Percentiles rank a stretch among this genome's conserved stretches.
phyloP scores from a whole-genome alignment of 164 flowering plant genomes.

The Annona squamosa region DNA sequence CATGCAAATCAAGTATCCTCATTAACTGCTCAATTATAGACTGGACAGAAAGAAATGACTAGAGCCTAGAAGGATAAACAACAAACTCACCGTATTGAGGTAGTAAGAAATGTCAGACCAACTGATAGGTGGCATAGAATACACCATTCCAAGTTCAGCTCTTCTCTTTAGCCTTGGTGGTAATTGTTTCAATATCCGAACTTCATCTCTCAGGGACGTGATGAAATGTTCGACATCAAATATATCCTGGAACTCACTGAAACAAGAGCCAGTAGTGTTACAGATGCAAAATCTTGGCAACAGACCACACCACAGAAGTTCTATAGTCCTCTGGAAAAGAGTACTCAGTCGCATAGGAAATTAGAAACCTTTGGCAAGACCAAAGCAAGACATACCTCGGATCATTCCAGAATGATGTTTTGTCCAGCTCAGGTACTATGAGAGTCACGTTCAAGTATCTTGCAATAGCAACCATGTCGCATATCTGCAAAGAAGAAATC shows the following conservation, averaged over 20 bases:
- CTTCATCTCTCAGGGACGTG: conserved; percentile 79
- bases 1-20: neutral
- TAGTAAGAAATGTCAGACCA: conserved; percentile 90
- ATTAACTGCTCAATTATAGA: neutral
- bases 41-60: neutral
- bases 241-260: conserved; percentile 88
- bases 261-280: conserved; percentile 2
- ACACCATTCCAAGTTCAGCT: conserved; percentile 45
- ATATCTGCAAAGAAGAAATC: conserved; percentile 45
- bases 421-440: conserved; percentile 92
- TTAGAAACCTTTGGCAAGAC: neutral
- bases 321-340: neutral
- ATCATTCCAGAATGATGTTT: conserved; percentile 92
- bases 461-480: conserved; percentile 97
- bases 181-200: conserved; percentile 68
- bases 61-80: neutral
- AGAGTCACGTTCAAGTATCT: conserved; percentile 81
- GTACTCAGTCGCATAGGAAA: neutral
- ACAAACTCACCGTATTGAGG: conserved; percentile 42
- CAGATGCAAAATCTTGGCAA: neutral
- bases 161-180: conserved; percentile 75
- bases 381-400: conserved; percentile 51
- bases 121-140: conserved; percentile 83
- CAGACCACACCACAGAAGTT: neutral
- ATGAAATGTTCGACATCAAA: conserved; percentile 93